Percentiles rank a stretch among this genome's conserved stretches.
These are phyloP conservation scores for Helotiales sp. DNA, from an alignment of 2,329 filamentous ascomycete species.

Conservation along the genomic window DNA sequence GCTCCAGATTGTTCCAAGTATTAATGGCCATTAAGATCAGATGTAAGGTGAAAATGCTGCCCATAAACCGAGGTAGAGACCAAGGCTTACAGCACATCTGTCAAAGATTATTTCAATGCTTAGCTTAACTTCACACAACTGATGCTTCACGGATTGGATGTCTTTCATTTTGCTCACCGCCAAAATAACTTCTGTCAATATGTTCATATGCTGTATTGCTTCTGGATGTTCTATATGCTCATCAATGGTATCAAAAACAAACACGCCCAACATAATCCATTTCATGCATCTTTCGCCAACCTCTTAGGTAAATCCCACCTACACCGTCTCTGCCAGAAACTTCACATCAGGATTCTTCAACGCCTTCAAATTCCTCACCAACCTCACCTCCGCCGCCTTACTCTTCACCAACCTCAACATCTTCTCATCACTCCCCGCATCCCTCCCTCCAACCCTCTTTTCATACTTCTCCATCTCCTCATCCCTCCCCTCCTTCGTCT, in stretches of 20 bases:
- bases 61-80: no score
- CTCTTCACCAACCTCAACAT: slow-evolving; percentile 46
- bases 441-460: slow-evolving; percentile 43
- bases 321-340: slow-evolving; percentile 57
- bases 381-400: slow-evolving; percentile 83
- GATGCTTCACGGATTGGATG: no score
- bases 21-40: no score
- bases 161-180: no score
- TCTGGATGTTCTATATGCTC: not conserved
- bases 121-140: no score
- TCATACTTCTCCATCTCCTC: slow-evolving; percentile 58
- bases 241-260: not conserved
- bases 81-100: no score
- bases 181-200: no score
- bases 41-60: no score
- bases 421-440: slow-evolving; percentile 41
- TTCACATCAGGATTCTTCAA: slow-evolving; percentile 65
- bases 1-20: no score
- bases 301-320: slow-evolving; percentile 7
- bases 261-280: not conserved
- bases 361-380: slow-evolving; percentile 73
- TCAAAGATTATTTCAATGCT: no score
- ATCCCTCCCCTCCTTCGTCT: slow-evolving; percentile 66
- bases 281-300: not conserved
- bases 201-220: not conserved